These are phyloP conservation scores for Coemansia reversa DNA, from an alignment of 192 early-diverging fungal genomes.

Conservation along the genomic window DNA sequence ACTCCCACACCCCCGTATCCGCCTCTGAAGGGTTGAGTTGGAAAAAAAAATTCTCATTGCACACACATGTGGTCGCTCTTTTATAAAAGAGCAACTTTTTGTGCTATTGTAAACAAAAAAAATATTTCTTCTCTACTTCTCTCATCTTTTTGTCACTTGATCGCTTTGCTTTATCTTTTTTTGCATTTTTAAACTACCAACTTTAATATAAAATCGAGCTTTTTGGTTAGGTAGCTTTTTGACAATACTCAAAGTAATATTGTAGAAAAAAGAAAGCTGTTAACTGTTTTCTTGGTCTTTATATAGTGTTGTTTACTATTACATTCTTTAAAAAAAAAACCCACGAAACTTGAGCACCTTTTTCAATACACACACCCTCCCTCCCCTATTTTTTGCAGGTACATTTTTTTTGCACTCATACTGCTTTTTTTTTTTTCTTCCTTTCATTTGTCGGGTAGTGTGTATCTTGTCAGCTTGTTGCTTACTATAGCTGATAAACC, in stretches of 20 bases:
- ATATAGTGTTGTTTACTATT: conserved; percentile 8
- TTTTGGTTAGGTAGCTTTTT: background rate
- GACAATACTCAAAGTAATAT: no score
- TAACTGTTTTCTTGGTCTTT: conserved; percentile 29
- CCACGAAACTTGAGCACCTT: background rate
- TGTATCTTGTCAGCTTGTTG: no score
- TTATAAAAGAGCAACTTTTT: background rate
- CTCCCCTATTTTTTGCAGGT: no score
- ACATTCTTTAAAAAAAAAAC: conserved; percentile 9
- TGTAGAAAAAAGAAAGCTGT: conserved; percentile 12
- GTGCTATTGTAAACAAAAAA: conserved; percentile 2
- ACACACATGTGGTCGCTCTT: background rate
- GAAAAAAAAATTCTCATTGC: conserved; percentile 7
- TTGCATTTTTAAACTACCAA: conserved; percentile 10
- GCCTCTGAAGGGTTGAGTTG: conserved; percentile 1
- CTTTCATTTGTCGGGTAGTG: no score
- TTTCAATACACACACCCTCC: no score
- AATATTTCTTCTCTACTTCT: background rate
- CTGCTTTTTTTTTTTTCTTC: background rate
- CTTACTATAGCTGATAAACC: no score
- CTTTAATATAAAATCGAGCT: background rate
- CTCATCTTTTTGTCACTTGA: background rate
- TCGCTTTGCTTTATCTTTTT: conserved; percentile 11
- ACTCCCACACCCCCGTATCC: background rate
- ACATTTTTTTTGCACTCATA: background rate